Conservation (phyloP, 306 rosid genomes). For the Ormosia emarginata region DNA sequence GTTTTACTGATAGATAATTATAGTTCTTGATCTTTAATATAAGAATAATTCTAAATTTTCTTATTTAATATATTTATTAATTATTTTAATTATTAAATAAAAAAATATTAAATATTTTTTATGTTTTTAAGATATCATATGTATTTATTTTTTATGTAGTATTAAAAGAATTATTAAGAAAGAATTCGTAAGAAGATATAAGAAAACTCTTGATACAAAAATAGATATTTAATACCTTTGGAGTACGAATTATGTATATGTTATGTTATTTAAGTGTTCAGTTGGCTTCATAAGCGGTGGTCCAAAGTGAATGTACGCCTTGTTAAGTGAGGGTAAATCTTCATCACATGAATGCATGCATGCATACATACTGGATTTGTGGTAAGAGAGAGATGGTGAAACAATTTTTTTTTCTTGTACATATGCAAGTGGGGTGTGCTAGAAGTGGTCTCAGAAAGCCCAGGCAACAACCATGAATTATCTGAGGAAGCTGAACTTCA, state of each 20-base stretch:
- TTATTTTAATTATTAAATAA: too few relatives aligned
- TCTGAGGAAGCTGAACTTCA: neutral
- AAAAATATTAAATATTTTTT: too few relatives aligned
- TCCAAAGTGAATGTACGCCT: neutral
- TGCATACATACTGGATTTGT: neutral
- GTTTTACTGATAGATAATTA: neutral
- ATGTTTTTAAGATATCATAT: too few relatives aligned
- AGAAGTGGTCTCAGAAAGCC: constrained; percentile 1
- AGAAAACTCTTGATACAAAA: too few relatives aligned
- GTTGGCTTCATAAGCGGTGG: neutral
- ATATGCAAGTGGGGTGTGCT: constrained; percentile 14
- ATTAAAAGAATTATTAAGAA: too few relatives aligned
- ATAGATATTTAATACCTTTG: neutral
- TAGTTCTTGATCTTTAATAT: neutral
- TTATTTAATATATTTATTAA: too few relatives aligned
- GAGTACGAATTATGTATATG: neutral
- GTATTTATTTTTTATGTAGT: too few relatives aligned
- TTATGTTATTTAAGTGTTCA: too few relatives aligned
- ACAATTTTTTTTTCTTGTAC: neutral
- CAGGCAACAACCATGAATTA: neutral
- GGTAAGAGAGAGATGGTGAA: too few relatives aligned
- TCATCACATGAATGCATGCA: constrained; percentile 20
- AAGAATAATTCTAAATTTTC: too few relatives aligned
- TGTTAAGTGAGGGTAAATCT: neutral
- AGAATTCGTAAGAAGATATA: too few relatives aligned